These are phyloP conservation scores for Crataegus laevigata DNA, from an alignment of 306 rosid species.

Conservation along the genomic window DNA sequence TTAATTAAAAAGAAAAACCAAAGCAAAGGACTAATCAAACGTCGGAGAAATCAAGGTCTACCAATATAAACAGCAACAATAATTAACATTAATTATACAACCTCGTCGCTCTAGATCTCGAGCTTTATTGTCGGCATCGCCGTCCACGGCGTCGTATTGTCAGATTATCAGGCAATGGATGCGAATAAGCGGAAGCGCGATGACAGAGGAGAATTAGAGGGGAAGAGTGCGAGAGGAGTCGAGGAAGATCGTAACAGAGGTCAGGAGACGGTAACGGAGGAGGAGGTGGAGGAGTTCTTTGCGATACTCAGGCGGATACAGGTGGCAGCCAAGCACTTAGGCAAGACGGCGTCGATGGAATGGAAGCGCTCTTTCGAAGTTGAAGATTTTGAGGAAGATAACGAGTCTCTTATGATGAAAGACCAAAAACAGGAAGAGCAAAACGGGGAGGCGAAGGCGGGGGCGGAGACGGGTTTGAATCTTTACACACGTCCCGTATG, in stretches of 20 bases:
- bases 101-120: background rate
- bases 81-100: background rate
- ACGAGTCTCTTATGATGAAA: background rate
- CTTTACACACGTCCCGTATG: constrained; percentile 19
- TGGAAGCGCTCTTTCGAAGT: constrained; percentile 12
- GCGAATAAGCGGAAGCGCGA: constrained; percentile 29
- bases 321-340: constrained; percentile 27
- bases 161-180: constrained; percentile 1
- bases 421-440: background rate
- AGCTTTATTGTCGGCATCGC: background rate
- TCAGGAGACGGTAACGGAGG: constrained; percentile 19
- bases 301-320: constrained; percentile 42
- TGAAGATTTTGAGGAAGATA: constrained; percentile 14
- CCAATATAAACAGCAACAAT: background rate
- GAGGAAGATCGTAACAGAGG: background rate
- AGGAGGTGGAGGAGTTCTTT: constrained; percentile 47
- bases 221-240: background rate
- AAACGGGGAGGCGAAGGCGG: background rate
- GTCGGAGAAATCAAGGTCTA: background rate
- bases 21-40: background rate
- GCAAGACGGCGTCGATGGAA: constrained; percentile 7
- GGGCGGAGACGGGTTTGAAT: constrained; percentile 19
- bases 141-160: background rate
- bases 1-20: background rate
- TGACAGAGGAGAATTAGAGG: background rate